Base-by-base conservation (phyloP, 1,139 yeast species). In the Trichomonascaceae sp. region DNA sequence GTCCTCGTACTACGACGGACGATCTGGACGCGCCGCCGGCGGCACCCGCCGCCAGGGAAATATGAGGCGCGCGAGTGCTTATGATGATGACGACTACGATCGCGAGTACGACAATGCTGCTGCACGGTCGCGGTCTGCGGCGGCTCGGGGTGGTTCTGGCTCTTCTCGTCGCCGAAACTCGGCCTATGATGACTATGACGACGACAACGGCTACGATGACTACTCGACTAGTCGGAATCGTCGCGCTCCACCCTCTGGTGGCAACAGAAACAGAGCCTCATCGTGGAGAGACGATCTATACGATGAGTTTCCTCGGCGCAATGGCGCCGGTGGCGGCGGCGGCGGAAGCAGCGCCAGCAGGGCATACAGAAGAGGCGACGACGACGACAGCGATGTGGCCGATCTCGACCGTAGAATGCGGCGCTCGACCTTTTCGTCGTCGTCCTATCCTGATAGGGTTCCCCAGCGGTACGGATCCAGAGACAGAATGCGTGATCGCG, bases 201-300 rank as follows among this genome's bases (percentile, higher is more conserved):
- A 54, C 29, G 61, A 62, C 43, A 62, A 55, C 36, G 54, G 47
- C 23, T 57, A 54, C 32, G 57, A 37, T 18, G 38, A 38, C 27
- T 41, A 44, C 29, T 40, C 23, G 6, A 8, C 37, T 26, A 42
- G 39, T 18, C n/a, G 16, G 9, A n/a, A 29, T 9, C 23, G 29
- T n/a, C 28, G 36, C 4, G 17, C 32, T 4, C 34, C 23, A 20
- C 9, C 23, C 6, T 8, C 23, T 8, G 23, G 23, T 8, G 9
- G 23, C 9, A 8, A 6, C 6, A 20, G 23, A 20, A 11, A 6
- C 9, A 20, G 11, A 11, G 23, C 23, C 6, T 6, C 9, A 14
- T 62, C 69, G 13, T 82, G 93, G 93, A 89, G 80, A 56, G 94
- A 84, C 57, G 92, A 82, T 50, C 67, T 79, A 4, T 82, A 78